Evolutionary conservation across 2,329 filamentous ascomycete genomes (phyloP), one percentile per base, ranked within the genome.

Genomic region (Gyromitra esculenta): DNA sequence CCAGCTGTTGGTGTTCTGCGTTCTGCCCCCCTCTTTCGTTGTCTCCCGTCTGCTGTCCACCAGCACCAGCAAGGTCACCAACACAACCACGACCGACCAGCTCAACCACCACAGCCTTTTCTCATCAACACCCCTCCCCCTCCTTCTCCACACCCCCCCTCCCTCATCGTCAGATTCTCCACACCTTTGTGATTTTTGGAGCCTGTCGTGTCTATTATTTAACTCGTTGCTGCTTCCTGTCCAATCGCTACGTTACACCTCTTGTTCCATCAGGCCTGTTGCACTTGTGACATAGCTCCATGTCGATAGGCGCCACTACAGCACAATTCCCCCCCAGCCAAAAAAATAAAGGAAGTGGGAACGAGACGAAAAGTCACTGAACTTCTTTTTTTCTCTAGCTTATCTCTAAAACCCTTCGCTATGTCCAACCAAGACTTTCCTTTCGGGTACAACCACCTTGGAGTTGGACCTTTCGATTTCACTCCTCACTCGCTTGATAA

Each of bases 361-460:
- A 41, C 15, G 41, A 64, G 60, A 56, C 35, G 56, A 56, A 50
- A 39, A 76, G 52, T 59, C 25, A 65, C 41, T 70, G 64, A 70
- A 41, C 21, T 48, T 56, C 62, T 63, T 54, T 65, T 31, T 31
- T 31, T 31, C 45, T 70, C 50, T 63, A 63, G 21, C 21, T 73
- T 73, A 50, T 25, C 43, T 13, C 35, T 25, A 50, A 52, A 31
- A 57, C 45, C n/a, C 13, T 62, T 67, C 50, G 50, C 41, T 69
- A 77, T 77, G 75, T 77, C 75, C 75, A 69, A 73, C 57, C 75
- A 75, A 57, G 75, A 75, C 45, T 52, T 77, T 65, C 71, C 70
- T 70, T 75, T 63, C 41, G 66, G 72, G 6, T 67, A 75, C 41
- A 66, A 74, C 52, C 62, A 75, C 59, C 50, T 69, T 69, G 63